A percentile compares a stretch with the other conserved stretches of the same genome.
Evolutionary conservation across 139 green algal species (phyloP).

Genomic region (Desmodesmus armatus): DNA sequence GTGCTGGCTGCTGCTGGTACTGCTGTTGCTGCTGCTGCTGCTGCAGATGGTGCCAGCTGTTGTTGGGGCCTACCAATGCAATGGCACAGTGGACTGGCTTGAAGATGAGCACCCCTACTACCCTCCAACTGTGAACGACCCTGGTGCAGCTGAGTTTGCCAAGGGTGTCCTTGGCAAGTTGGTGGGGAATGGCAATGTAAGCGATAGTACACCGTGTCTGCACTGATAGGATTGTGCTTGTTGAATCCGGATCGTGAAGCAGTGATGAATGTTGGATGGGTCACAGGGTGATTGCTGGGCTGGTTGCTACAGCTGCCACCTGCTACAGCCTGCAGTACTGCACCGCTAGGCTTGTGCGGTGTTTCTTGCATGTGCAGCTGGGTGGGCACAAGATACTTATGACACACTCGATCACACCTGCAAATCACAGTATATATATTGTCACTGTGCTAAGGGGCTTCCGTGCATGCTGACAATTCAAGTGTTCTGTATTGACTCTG

Average conservation of each 20-base stretch:
- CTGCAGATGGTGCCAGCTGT: not conserved
- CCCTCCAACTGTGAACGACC: slow-evolving; percentile 86
- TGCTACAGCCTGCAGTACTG: no score
- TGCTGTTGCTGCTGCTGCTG: no score
- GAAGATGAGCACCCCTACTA: slow-evolving; percentile 76
- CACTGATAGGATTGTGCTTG: no score
- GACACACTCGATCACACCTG: not conserved
- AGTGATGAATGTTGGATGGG: no score
- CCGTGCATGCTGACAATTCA: not conserved
- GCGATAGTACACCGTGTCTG: no score
- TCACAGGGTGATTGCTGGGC: no score
- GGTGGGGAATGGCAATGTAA: slow-evolving; percentile 36
- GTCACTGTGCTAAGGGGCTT: not conserved
- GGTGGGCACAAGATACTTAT: no score
- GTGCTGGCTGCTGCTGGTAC: not conserved
- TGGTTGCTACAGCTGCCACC: no score
- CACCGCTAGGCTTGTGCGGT: no score
- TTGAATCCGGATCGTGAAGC: no score
- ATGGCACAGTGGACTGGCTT: slow-evolving; percentile 75
- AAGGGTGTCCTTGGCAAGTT: slow-evolving; percentile 57
- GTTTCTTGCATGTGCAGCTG: no score
- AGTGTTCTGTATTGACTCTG: no score
- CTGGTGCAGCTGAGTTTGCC: slow-evolving; percentile 61
- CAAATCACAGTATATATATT: not conserved
- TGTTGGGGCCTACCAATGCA: slow-evolving; percentile 66